Evolutionary conservation across 108 stramenopile species (phyloP).

Genomic region (Cyclotella baltica): DNA sequence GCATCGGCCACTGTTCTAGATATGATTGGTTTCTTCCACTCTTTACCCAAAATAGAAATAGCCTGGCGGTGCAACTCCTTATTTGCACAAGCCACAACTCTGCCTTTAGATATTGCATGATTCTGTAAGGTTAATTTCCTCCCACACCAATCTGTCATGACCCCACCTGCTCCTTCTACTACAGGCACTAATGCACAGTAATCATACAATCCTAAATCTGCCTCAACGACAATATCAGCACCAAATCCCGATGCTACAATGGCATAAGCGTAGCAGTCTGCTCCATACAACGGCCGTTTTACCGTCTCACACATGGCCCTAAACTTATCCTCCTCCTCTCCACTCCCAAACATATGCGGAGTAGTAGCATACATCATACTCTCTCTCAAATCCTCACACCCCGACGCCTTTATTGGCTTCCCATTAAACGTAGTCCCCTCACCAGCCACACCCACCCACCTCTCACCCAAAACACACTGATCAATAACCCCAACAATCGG

Average conservation of each 20-base stretch:
- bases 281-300: conserved; percentile 52
- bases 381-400: conserved; percentile 33
- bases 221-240: conserved; percentile 62
- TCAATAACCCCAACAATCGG: conserved; percentile 66
- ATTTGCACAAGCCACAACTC: conserved; percentile 64
- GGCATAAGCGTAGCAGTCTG: conserved; percentile 70
- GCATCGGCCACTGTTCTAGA: conserved; percentile 7
- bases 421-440: conserved; percentile 56
- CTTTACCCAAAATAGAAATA: conserved; percentile 40
- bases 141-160: conserved; percentile 65
- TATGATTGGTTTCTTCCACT: conserved; percentile 14
- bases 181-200: conserved; percentile 65
- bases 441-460: conserved; percentile 62
- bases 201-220: conserved; percentile 66
- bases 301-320: conserved; percentile 30
- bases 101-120: conserved; percentile 50
- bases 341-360: conserved; percentile 63
- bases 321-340: conserved; percentile 54
- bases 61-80: conserved; percentile 46
- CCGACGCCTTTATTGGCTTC: conserved; percentile 38
- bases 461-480: conserved; percentile 62
- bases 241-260: conserved; percentile 64
- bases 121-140: conserved; percentile 49
- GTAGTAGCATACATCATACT: conserved; percentile 59
- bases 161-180: conserved; percentile 60